phyloP scores from a whole-genome alignment of 2,329 filamentous ascomycete genomes.

The Aspergillus aculeatinus region DNA sequence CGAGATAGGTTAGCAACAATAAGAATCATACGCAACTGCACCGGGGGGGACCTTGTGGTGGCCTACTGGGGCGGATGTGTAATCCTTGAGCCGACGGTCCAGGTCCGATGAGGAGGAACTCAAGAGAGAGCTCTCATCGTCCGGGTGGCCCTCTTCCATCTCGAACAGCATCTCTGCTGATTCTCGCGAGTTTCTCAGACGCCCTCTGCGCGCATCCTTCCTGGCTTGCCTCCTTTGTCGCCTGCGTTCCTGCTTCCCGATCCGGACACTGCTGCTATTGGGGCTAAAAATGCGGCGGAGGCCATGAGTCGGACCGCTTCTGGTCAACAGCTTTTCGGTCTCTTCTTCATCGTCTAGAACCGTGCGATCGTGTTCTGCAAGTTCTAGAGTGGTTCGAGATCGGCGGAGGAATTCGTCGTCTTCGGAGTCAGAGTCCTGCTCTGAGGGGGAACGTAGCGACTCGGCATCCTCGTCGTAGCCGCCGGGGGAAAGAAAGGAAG shows the following conservation, averaged over 20 bases:
- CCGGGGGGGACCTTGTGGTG: not conserved
- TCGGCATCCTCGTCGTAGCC: slow-evolving; percentile 68
- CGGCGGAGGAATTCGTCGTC: slow-evolving; percentile 68
- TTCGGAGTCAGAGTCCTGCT: slow-evolving; percentile 74
- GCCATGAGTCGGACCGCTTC: slow-evolving; percentile 37
- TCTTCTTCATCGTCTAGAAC: slow-evolving; percentile 74
- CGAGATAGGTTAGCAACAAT: not conserved
- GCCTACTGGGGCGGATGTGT: slow-evolving; percentile 30
- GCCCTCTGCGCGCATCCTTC: slow-evolving; percentile 45
- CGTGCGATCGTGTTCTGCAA: slow-evolving; percentile 66
- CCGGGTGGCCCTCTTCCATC: slow-evolving; percentile 73
- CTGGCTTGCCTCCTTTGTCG: slow-evolving; percentile 49
- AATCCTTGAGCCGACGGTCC: slow-evolving; percentile 39
- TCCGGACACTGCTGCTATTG: slow-evolving; percentile 50
- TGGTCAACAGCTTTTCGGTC: slow-evolving; percentile 49
- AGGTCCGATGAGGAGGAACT: slow-evolving; percentile 47
- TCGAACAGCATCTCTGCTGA: slow-evolving; percentile 81
- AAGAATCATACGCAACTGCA: not conserved
- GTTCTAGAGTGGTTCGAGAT: slow-evolving; percentile 67
- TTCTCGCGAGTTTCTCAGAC: slow-evolving; percentile 57
- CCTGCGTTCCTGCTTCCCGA: slow-evolving; percentile 53
- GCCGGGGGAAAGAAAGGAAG: slow-evolving; percentile 61
- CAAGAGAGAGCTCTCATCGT: slow-evolving; percentile 31
- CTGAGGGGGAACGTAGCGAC: slow-evolving; percentile 61
- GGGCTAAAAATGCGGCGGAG: slow-evolving; percentile 43